A percentile compares a stretch with the other conserved stretches of the same genome.
Evolutionary conservation across 148 eudicot species (phyloP).

Genomic region (Chenopodium quinoa): DNA sequence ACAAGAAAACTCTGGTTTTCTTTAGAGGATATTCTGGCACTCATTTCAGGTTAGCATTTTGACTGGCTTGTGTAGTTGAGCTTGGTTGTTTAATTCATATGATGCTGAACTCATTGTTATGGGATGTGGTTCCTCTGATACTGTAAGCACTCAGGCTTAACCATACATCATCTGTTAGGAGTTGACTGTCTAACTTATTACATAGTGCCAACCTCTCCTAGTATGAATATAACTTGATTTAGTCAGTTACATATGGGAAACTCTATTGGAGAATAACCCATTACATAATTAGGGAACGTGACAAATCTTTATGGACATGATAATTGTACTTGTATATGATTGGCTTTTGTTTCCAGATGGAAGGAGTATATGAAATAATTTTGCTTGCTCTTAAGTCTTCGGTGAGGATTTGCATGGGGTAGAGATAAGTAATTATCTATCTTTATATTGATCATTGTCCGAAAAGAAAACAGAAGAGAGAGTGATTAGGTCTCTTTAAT

Average conservation of each 20-base stretch:
- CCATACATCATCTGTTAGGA: too few species aligned
- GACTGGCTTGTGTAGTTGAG: neutral
- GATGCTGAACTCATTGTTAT: neutral
- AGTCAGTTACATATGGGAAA: neutral
- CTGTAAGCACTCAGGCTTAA: neutral
- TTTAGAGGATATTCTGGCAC: conserved; percentile 80
- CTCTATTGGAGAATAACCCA: too few species aligned
- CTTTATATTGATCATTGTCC: neutral
- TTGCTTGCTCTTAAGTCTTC: neutral
- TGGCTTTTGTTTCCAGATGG: too few species aligned
- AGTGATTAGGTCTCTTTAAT: neutral
- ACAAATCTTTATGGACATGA: too few species aligned
- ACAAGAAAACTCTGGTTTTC: conserved; percentile 63
- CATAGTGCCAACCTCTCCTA: neutral
- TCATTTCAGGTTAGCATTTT: conserved; percentile 67
- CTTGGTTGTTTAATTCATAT: neutral
- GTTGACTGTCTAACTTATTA: too few species aligned
- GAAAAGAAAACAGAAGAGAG: neutral
- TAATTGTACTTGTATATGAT: too few species aligned
- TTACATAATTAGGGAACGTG: too few species aligned
- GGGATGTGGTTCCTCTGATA: neutral
- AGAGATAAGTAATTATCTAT: neutral
- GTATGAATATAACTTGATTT: too few species aligned
- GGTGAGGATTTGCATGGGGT: neutral
- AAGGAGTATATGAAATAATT: neutral